Conservation (phyloP, 2,329 filamentous ascomycete species). For the Coniochaeta ligniaria region DNA sequence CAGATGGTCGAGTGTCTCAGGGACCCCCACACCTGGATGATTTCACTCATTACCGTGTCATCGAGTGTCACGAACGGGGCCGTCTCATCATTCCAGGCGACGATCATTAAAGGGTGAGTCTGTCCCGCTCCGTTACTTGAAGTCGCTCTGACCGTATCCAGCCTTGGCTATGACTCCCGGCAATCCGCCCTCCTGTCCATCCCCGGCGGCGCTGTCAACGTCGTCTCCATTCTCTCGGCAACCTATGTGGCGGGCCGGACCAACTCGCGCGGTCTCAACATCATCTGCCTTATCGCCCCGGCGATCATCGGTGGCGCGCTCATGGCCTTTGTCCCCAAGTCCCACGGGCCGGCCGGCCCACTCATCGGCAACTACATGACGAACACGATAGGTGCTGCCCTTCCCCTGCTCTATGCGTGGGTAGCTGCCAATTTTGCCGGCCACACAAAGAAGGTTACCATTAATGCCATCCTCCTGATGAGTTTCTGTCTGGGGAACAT, state of each 20-base stretch:
- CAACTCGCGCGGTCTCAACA: constrained; percentile 26
- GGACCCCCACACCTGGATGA: constrained; percentile 23
- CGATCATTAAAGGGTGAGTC: constrained; percentile 40
- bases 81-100: constrained; percentile 33
- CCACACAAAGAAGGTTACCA: constrained; percentile 55
- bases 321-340: constrained; percentile 10
- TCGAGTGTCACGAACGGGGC: constrained; percentile 22
- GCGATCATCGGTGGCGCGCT: constrained; percentile 11
- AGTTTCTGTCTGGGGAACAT: constrained; percentile 55
- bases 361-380: constrained; percentile 12
- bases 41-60: constrained; percentile 18
- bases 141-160: neutral
- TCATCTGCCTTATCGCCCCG: constrained; percentile 20
- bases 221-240: constrained; percentile 18
- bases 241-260: constrained; percentile 14
- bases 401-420: constrained; percentile 42
- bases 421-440: constrained; percentile 52
- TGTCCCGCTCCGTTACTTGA: neutral
- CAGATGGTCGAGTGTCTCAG: constrained; percentile 24
- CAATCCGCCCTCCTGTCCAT: constrained; percentile 26
- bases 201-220: constrained; percentile 18
- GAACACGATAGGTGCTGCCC: constrained; percentile 15
- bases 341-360: neutral
- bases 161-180: constrained; percentile 37
- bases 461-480: constrained; percentile 53